These are phyloP conservation scores for Dactylellina cionopaga DNA, from an alignment of 2,329 filamentous ascomycete genomes.

Conservation along the genomic window DNA sequence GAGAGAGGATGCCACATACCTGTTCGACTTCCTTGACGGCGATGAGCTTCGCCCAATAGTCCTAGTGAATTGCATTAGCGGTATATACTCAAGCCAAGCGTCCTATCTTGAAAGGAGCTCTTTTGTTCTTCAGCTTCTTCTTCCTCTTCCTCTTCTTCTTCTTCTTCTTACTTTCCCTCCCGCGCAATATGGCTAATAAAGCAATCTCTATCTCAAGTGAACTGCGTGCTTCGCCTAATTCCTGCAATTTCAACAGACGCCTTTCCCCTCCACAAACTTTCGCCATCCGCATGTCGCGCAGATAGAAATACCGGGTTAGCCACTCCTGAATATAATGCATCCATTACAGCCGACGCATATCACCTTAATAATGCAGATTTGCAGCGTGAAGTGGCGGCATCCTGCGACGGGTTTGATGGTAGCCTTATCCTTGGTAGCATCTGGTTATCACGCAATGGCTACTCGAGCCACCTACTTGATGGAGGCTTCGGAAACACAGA, in stretches of 20 bases:
- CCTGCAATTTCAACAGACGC: constrained; percentile 16
- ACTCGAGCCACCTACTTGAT: constrained; percentile 73
- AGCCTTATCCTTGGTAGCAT: constrained; percentile 85
- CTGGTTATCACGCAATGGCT: constrained; percentile 89
- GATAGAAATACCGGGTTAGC: constrained; percentile 22
- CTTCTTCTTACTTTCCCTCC: no score
- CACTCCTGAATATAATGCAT: constrained; percentile 23
- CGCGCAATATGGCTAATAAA: constrained; percentile 12
- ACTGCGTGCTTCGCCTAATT: constrained; percentile 23
- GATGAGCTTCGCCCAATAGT: constrained; percentile 33
- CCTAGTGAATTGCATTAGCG: not conserved
- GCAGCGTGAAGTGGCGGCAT: not conserved
- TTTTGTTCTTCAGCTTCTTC: not conserved
- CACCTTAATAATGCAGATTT: constrained; percentile 56
- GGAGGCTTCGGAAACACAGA: constrained; percentile 96
- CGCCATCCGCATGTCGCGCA: constrained; percentile 10
- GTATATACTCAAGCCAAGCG: not conserved
- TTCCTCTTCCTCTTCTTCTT: not conserved
- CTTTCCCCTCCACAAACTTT: constrained; percentile 30
- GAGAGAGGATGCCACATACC: not conserved
- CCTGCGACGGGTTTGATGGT: constrained; percentile 71
- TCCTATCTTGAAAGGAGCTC: no score
- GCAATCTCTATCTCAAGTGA: not conserved
- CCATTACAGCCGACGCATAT: constrained; percentile 50
- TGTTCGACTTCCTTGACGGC: constrained; percentile 14